A percentile compares a stretch with the other conserved stretches of the same genome.
phyloP scores from a whole-genome alignment of 2,329 filamentous ascomycete genomes.

The Balansia obtecta region DNA sequence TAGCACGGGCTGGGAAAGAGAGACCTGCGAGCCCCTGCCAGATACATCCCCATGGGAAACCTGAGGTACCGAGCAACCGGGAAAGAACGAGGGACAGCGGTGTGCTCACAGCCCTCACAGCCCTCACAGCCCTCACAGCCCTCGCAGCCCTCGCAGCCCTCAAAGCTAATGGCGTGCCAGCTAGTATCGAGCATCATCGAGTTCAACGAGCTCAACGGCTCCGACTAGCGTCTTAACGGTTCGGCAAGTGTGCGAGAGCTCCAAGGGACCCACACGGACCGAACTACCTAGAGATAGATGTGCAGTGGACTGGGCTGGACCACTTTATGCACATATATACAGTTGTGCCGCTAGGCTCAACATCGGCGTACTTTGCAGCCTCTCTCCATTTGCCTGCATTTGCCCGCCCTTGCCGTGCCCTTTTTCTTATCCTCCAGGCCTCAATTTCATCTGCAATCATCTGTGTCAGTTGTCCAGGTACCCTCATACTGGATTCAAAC shows the following conservation, averaged over 20 bases:
- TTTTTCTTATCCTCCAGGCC: no score
- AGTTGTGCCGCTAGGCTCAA: not conserved
- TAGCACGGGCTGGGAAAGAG: not conserved
- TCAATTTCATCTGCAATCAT: no score
- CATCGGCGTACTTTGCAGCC: not conserved
- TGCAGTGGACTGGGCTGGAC: not conserved
- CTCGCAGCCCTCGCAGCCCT: no score
- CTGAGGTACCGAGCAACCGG: constrained; percentile 5
- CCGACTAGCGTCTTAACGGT: not conserved
- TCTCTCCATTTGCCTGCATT: not conserved
- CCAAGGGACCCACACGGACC: not conserved
- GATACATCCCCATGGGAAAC: not conserved
- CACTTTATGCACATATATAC: not conserved
- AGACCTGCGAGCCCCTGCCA: not conserved
- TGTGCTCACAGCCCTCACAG: no score
- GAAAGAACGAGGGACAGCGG: constrained; percentile 1
- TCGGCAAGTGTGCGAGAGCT: not conserved
- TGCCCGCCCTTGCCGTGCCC: no score
- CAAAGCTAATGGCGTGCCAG: no score
- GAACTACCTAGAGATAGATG: no score
- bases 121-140: no score
- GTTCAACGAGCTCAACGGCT: no score
- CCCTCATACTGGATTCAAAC: no score
- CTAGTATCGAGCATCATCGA: no score
- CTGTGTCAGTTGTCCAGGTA: no score